A percentile compares a stretch with the other conserved stretches of the same genome.
Conservation (phyloP, 1,284 basidiomycete genomes). For the Cutaneotrichosporon sp. region DNA sequence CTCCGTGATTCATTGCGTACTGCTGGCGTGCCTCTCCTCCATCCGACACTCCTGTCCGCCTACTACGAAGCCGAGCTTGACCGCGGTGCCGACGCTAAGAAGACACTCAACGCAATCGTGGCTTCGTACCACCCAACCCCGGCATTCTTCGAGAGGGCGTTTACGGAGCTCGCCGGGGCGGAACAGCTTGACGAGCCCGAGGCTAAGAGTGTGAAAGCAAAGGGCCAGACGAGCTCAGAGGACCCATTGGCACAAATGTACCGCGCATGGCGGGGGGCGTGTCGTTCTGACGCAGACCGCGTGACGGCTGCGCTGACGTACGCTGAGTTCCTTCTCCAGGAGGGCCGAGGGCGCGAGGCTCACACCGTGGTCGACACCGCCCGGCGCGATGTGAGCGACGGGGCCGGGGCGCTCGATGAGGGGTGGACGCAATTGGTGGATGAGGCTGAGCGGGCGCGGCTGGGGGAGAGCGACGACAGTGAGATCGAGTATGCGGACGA, state of each 20-base stretch:
- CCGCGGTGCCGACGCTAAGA: not conserved
- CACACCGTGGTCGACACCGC: constrained; percentile 30
- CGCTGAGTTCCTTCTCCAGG: constrained; percentile 24
- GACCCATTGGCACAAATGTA: constrained; percentile 25
- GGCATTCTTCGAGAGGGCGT: constrained; percentile 24
- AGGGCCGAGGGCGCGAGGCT: constrained; percentile 22
- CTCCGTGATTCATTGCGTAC: constrained; percentile 23
- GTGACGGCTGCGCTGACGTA: constrained; percentile 26
- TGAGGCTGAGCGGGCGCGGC: constrained; percentile 8
- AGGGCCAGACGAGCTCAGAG: constrained; percentile 8
- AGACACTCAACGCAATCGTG: constrained; percentile 10
- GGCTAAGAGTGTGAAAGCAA: not conserved
- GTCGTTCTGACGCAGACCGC: constrained; percentile 14
- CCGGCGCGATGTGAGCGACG: constrained; percentile 18
- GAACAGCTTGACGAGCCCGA: not conserved
- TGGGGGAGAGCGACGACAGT: constrained; percentile 16
- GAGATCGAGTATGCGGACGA: constrained; percentile 16
- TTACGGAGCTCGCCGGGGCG: constrained; percentile 14
- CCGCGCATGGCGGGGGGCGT: constrained; percentile 25
- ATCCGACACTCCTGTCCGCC: constrained; percentile 19
- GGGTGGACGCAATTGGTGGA: constrained; percentile 21
- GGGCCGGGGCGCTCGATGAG: constrained; percentile 18
- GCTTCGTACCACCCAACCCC: constrained; percentile 22
- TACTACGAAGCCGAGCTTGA: constrained; percentile 17
- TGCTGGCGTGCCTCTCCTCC: constrained; percentile 19